Percentiles rank a stretch among this genome's conserved stretches.
These are phyloP conservation scores for Anisodus tanguticus DNA, from an alignment of 257 asterid genomes.

Conservation along the genomic window DNA sequence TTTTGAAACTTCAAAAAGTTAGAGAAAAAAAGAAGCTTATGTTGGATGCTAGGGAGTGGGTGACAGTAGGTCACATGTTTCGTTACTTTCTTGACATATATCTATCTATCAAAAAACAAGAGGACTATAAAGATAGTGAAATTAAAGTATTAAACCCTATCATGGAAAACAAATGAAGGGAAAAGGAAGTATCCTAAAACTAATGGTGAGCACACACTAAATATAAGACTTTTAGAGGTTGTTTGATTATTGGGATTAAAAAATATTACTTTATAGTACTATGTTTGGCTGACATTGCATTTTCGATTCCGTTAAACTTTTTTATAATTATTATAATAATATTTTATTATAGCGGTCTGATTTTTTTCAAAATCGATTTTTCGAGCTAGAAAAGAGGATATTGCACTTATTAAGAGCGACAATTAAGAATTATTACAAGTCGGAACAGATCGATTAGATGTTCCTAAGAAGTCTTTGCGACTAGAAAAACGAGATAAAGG, in stretches of 20 bases:
- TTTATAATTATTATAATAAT: too few relatives aligned
- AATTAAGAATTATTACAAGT: too few relatives aligned
- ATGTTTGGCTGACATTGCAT: not conserved
- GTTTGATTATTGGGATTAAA: too few relatives aligned
- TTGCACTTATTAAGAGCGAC: too few relatives aligned
- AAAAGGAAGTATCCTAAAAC: not conserved
- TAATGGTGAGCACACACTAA: not conserved
- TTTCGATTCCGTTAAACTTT: not conserved
- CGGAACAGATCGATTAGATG: too few relatives aligned
- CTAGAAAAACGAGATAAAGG: too few relatives aligned
- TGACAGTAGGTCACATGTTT: conserved; percentile 35
- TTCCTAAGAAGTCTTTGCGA: too few relatives aligned
- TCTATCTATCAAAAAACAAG: conserved; percentile 20
- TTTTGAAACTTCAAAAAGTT: not conserved
- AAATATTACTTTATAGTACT: not conserved
- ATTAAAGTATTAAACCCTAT: not conserved
- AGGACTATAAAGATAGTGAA: not conserved
- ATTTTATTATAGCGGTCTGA: too few relatives aligned
- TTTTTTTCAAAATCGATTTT: too few relatives aligned
- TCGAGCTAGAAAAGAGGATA: too few relatives aligned
- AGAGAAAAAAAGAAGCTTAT: not conserved
- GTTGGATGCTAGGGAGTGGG: conserved; percentile 31
- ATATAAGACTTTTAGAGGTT: not conserved
- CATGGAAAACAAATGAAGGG: not conserved
- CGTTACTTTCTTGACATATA: not conserved